Evolutionary conservation across 2,329 filamentous ascomycete species (phyloP).

Genomic region (Exophiala oligosperma): DNA sequence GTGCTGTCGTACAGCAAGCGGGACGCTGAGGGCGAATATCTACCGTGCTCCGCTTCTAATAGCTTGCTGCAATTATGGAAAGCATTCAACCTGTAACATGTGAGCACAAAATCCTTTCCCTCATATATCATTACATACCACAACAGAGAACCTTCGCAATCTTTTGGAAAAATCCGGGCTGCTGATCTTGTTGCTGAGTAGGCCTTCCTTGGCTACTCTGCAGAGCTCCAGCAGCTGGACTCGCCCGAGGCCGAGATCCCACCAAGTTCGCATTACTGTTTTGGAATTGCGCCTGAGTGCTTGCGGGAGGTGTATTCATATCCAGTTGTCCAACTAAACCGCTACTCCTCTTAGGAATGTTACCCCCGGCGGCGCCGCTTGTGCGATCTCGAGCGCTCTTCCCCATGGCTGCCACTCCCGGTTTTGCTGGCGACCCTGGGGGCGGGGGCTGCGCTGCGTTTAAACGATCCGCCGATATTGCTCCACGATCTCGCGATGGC

Average conservation of each 20-base stretch:
- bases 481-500: constrained; percentile 61
- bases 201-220: constrained; percentile 52
- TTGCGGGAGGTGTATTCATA: constrained; percentile 80
- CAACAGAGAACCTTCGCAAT: constrained; percentile 92
- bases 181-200: constrained; percentile 64
- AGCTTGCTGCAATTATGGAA: neutral
- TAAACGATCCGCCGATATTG: constrained; percentile 82
- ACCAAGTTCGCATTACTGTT: constrained; percentile 88
- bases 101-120: neutral
- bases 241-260: constrained; percentile 59
- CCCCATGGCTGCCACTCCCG: constrained; percentile 58
- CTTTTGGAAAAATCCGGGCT: constrained; percentile 84
- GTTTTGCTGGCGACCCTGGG: constrained; percentile 74
- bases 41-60: no score
- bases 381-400: constrained; percentile 66
- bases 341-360: constrained; percentile 30
- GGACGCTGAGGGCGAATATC: neutral
- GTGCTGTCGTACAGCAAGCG: neutral
- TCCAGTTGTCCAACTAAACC: constrained; percentile 52
- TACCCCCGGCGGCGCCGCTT: constrained; percentile 65
- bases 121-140: constrained; percentile 52
- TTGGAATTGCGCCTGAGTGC: constrained; percentile 94
- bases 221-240: constrained; percentile 58
- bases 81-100: neutral
- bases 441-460: constrained; percentile 89